Base-by-base conservation (phyloP, 2,329 filamentous ascomycete genomes). In the Colletotrichum gloeosporioides region DNA sequence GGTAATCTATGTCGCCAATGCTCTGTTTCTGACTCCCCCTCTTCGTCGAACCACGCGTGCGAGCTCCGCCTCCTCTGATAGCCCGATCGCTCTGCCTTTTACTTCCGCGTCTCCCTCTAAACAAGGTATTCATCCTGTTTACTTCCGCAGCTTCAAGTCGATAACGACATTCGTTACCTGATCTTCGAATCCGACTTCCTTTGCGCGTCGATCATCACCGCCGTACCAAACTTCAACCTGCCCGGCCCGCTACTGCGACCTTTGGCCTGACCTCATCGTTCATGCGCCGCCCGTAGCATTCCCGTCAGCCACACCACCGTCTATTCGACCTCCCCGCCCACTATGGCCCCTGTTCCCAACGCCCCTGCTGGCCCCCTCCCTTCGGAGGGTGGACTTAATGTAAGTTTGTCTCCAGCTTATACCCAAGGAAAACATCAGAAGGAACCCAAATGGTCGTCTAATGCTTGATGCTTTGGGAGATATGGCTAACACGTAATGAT, bases 261-360 rank as follows among this genome's bases (percentile, higher is more conserved):
- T 25, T 15, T 32, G 78, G 69, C 79, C 72, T 80, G 79, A 79
- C 80, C 77, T 81, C 78, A 77, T 80, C 32, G 36, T 66, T 66
- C 55, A 73, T 77, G 77, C 71, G 75, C 65, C 63, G 67, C 61
- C 68, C 39, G 13, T 67, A 69, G 59, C 77, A 75, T 77, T 72
- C 65, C 76, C 39, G 31, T 69, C 67, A 77, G 68, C 75, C 71
- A 72, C 72, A 70, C 76, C 55, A 69, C 44, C 71, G 64, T 44
- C 66, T 57, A 66, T 69, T 72, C 64, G 44, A 75, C 71, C 57
- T 75, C 18, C 61, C 6, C 18, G 49, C 49, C 49, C 49, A 1
- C 49, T 10, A 53, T 53, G 49, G 49, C 49, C 49, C 49, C 49
- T n/a, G 49, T 8, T 16, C 12, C 49, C 49, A 4, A 4, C 8